These are phyloP conservation scores for Paramecium octaurelia DNA, from an alignment of 73 alveolate species.

Conservation along the genomic window DNA sequence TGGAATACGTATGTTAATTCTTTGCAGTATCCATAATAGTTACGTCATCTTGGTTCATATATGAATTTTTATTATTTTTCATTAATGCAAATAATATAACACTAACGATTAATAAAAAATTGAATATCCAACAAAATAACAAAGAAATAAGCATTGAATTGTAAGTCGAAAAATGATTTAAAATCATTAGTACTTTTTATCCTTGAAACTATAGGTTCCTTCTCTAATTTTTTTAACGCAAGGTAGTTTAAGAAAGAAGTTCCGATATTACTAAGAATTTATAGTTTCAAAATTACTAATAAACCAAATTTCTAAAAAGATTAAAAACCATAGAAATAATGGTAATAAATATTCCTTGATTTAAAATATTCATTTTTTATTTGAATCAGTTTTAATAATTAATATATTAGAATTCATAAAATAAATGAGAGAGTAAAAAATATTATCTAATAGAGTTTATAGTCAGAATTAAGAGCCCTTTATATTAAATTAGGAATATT, in stretches of 20 bases:
- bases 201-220: background rate
- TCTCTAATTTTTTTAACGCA: no score
- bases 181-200: no score
- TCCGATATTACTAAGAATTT: background rate
- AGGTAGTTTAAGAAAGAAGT: no score
- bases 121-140: no score
- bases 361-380: background rate
- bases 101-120: no score
- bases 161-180: no score
- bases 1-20: background rate
- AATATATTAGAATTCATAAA: background rate
- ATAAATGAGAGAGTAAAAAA: slow-evolving; percentile 24
- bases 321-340: no score
- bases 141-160: no score
- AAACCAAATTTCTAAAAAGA: background rate
- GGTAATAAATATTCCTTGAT: background rate
- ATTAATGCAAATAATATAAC: no score
- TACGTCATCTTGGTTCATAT: background rate
- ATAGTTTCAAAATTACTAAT: no score
- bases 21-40: background rate
- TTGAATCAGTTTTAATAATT: background rate
- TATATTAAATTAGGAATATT: background rate
- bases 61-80: no score
- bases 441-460: background rate
- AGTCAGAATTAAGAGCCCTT: background rate